Evolutionary conservation across 2,329 filamentous ascomycete genomes (phyloP).

Genomic region (Fusarium nanum): DNA sequence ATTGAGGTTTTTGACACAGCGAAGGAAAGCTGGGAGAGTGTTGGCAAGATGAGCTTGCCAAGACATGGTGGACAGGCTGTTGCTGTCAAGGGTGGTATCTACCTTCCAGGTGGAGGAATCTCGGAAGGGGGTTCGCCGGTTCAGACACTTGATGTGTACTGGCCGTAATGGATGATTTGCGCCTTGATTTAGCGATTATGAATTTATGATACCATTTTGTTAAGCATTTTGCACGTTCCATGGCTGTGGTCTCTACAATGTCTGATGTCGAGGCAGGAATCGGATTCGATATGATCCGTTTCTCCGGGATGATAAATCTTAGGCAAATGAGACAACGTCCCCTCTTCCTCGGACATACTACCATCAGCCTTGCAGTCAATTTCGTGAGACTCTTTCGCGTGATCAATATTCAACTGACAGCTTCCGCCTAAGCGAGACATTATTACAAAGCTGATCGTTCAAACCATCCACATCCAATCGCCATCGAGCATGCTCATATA

Average conservation of each 20-base stretch:
- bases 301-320: background rate
- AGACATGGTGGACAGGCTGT: conserved; percentile 51
- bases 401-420: background rate
- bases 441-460: background rate
- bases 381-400: background rate
- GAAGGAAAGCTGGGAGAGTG: conserved; percentile 45
- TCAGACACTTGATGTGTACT: conserved; percentile 30
- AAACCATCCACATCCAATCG: background rate
- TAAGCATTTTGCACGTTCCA: too few relatives aligned
- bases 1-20: conserved; percentile 48
- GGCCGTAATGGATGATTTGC: conserved; percentile 1
- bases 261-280: background rate
- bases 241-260: rapidly evolving
- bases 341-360: background rate
- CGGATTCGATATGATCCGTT: background rate
- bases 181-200: background rate
- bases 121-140: conserved; percentile 33
- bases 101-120: conserved; percentile 53
- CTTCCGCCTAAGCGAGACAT: background rate
- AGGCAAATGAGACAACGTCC: background rate
- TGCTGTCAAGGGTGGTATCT: conserved; percentile 44
- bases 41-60: conserved; percentile 48
- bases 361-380: background rate
- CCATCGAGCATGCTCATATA: too few relatives aligned
- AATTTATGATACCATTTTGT: conserved; percentile 3